Base-by-base conservation (phyloP, 805 yeast genomes). In the Kodamaea laetipori region DNA sequence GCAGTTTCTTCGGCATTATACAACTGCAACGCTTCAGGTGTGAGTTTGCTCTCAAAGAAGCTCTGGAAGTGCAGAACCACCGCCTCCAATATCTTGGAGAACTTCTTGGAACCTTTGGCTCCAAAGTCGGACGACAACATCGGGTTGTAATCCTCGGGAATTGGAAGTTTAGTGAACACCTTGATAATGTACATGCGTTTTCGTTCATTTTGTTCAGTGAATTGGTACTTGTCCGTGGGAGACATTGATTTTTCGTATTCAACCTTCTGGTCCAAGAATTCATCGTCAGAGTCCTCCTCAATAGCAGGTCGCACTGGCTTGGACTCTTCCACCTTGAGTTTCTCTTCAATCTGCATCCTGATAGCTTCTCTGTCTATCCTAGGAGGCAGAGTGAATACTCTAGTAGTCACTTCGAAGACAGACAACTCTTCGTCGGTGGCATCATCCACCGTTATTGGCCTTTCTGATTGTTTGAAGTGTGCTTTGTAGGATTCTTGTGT, bases 131-230 rank as follows among this genome's bases (percentile, higher is more conserved):
- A 30, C n/a, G 54, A 52, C 3, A 27, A 37, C 16, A 28, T 37
- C 4, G 41, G 31, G 10, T 38, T n/a, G 30, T 34, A 32, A 25
- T 44, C 41, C 4, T 25, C 18, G 5, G 49, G 52, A 6, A 39
- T 30, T 4, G 60, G 55, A 10, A 65, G 30, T 42, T 67, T 67
- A 24, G 67, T 58, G 18, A 50, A 50, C 3, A 68, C 60, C 38
- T 51, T 50, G 2, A 69, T 52, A 5, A 55, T 45, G 49, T 70
- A 70, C 25, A 51, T 48, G 16, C 74, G 46, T n/a, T 50, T 47
- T 25, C 45, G 46, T 42, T 68, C 73, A 12, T 59, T 54, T 3
- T 47, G 51, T 12, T 48, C 58, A 1, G 44, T 43, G 30, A 63
- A 63, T 16, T 47, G 45, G 41, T 68, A 62, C n/a, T 21, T 37